Base-by-base conservation (phyloP, 805 yeast species). In the Candida insectalens region DNA sequence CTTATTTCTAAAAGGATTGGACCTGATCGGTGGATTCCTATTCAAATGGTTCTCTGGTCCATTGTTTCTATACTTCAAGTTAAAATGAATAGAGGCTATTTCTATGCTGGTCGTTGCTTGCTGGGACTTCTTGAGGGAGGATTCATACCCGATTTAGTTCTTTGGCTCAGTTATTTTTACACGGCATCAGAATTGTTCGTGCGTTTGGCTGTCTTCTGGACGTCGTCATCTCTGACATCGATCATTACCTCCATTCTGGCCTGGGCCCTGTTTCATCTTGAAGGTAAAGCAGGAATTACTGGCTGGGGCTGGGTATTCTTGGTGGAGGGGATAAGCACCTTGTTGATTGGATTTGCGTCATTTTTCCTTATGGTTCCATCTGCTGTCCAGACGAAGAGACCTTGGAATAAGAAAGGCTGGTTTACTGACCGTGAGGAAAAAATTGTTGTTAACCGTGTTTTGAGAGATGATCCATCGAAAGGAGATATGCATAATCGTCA, bases 281-380 rank as follows among this genome's bases (percentile, higher is more conserved):
- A 70, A 23, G 76, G 74, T 14, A 37, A 45, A 2, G 38, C 43
- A 12, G 66, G 71, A 4, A 53, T 59, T 47, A 55, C 54, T 7
- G 79, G 80, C 18, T 78, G 85, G 85, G 61, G 69, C 35, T 79
- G 78, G 74, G 56, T 78, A 17, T 79, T 78, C 41, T 46, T 79
- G 15, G 62, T 79, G 35, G 83, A 77, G 48, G 85, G 87, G 4
- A 34, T 65, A 5, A 44, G 74, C 28, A 75, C 85, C 2, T 50
- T 76, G 4, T 15, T 49, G 2, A 61, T 79, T 40, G 85, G 84
- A 1, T 51, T 57, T 34, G 42, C 54, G 30, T 34, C 52, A 3
- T 46, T 36, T n/a, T 43, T 49, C 22, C 35, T 53, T 13, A 55
- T 56, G 60, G 56, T 49, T 35, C 60, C 62, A 9, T 53, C 58